A percentile compares a stretch with the other conserved stretches of the same genome.
Conservation (phyloP, 2,329 filamentous ascomycete genomes). For the Orbilia brochopaga region DNA sequence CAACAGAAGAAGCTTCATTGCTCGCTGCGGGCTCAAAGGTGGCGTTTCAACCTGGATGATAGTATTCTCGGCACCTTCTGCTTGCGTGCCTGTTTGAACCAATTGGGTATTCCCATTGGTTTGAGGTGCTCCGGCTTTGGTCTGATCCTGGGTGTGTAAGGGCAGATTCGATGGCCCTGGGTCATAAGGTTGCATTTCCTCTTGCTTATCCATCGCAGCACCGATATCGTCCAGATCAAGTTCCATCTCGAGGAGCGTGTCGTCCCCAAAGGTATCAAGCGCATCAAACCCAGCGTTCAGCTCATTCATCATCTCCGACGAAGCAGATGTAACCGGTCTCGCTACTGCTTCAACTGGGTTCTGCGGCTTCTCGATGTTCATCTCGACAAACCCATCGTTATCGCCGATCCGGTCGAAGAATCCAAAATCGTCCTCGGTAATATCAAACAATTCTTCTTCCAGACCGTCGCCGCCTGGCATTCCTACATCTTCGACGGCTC, state of each 20-base stretch:
- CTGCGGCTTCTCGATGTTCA: slow-evolving; percentile 28
- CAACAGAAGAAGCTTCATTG: slow-evolving; percentile 53
- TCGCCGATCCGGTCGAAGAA: slow-evolving; percentile 38
- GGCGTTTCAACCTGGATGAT: slow-evolving; percentile 53
- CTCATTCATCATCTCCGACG: slow-evolving; percentile 50
- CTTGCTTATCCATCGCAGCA: slow-evolving; percentile 52
- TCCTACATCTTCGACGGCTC: slow-evolving; percentile 19
- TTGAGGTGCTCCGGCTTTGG: slow-evolving; percentile 14
- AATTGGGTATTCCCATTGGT: slow-evolving; percentile 18
- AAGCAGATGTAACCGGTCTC: slow-evolving; percentile 31
- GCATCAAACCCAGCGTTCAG: slow-evolving; percentile 37
- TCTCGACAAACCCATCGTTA: slow-evolving; percentile 26
- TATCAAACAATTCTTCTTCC: slow-evolving; percentile 45
- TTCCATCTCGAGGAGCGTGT: slow-evolving; percentile 41
- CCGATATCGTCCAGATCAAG: slow-evolving; percentile 36
- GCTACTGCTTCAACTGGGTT: slow-evolving; percentile 17
- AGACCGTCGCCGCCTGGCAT: slow-evolving; percentile 13
- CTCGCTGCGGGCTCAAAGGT: slow-evolving; percentile 54
- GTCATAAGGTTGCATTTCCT: slow-evolving; percentile 20
- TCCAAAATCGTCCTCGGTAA: slow-evolving; percentile 45
- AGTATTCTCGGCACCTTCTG: slow-evolving; percentile 14
- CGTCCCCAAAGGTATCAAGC: slow-evolving; percentile 28
- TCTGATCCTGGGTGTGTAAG: background rate
- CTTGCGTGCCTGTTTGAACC: slow-evolving; percentile 8
- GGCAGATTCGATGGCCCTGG: background rate